phyloP scores from a whole-genome alignment of 768 basidiomycete genomes.

The Naganishia friedmannii region DNA sequence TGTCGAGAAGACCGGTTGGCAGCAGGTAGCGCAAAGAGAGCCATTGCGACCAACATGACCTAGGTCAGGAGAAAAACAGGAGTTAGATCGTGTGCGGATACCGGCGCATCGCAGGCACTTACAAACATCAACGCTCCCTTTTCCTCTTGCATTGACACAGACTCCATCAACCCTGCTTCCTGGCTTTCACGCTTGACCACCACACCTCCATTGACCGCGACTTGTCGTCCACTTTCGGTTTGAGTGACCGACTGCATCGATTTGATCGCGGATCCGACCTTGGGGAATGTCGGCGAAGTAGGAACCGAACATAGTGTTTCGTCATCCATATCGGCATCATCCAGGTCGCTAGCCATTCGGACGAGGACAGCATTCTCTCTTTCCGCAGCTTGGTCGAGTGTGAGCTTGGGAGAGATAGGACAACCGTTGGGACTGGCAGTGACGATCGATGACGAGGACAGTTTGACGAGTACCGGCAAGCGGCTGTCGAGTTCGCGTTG shows the following conservation, averaged over 20 bases:
- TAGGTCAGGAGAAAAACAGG: neutral
- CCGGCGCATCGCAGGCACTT: neutral
- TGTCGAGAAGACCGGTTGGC: conserved; percentile 3
- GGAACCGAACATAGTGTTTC: conserved; percentile 5
- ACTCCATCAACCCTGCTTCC: neutral
- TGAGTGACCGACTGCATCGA: too few relatives aligned
- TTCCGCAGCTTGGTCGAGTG: conserved; percentile 16
- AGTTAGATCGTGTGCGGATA: neutral
- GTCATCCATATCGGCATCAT: conserved; percentile 10
- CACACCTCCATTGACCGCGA: too few relatives aligned
- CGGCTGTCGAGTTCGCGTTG: conserved; percentile 5
- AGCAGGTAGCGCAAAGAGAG: conserved; percentile 26
- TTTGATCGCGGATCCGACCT: neutral
- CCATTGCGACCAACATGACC: conserved; percentile 32
- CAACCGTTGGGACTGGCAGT: neutral
- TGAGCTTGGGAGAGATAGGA: conserved; percentile 13
- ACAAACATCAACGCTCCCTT: conserved; percentile 34
- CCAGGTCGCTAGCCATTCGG: conserved; percentile 1
- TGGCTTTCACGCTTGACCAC: neutral
- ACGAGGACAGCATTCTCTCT: conserved; percentile 18
- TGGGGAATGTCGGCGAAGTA: conserved; percentile 2
- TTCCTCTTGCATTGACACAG: neutral
- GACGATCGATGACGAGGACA: neutral
- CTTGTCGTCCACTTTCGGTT: neutral
- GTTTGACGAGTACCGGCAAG: neutral